Base-by-base conservation (phyloP, 1,139 yeast species). In the Ashbya aceris region DNA sequence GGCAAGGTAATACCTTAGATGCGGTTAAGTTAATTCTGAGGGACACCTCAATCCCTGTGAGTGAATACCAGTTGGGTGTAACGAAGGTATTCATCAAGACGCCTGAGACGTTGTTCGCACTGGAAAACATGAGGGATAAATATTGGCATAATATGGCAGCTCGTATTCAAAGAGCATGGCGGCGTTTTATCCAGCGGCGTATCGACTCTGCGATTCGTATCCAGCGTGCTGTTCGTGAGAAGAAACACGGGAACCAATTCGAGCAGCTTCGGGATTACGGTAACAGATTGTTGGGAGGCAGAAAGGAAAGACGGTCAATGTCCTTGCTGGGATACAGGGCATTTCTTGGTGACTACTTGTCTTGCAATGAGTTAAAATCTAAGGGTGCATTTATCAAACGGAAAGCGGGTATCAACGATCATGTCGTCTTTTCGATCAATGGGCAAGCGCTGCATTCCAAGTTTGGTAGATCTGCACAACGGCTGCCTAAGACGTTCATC, bases 121-220 rank as follows among this genome's bases (percentile, higher is more conserved):
- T 93, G 47, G 99, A 93, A 65, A 93, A 86, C 56, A 80, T 89
- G 93, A 77, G 98, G 63, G 99, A 93, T 57, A 83, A 81, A 67
- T 93, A 87, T 61, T 93, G 98, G 98, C 93, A 87, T 59, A 86
- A 85, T 55, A 93, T 91, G 95, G 98, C 98, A 2, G 89, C 95
- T 2, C 76, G 95, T 54, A 91, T 93, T 53, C 99, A 93, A 67
- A 76, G 97, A 52, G 97, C 98, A 4, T 87, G 96, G 89, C 76
- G 98, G 68, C 72, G 85, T 53, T 85, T 83, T 59, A 66, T 81
- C 48, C 80, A 80, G 60, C 73, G 85, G 57, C 81, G 89, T 64
- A 83, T 80, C 46, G 95, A 86, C 56, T 91, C 95, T 23, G 97
- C 96, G 1, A 78, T 75, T 48, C 75, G 73, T 40, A 78, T 91